phyloP scores from a whole-genome alignment of 129 eudicot species.

The Sambucus nigra region DNA sequence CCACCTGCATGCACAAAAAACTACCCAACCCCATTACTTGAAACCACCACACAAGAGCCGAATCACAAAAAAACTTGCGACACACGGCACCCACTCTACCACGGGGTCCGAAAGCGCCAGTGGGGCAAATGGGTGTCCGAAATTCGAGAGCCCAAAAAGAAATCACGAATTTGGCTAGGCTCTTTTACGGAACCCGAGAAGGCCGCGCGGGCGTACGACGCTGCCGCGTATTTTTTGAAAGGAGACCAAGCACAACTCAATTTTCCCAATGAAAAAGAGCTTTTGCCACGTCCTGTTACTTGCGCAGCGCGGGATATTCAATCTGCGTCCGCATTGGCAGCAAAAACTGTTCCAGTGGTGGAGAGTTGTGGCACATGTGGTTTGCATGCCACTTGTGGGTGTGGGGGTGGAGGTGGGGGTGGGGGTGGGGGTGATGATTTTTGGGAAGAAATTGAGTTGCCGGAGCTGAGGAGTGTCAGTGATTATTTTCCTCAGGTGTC shows the following conservation, averaged over 20 bases:
- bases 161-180: constrained; percentile 41
- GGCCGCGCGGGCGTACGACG: constrained; percentile 55
- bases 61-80: constrained; percentile 5
- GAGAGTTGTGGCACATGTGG: constrained; percentile 2
- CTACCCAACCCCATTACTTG: constrained; percentile 5
- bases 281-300: constrained; percentile 38
- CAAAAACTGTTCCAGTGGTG: constrained; percentile 17
- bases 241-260: constrained; percentile 45
- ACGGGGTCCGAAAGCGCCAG: constrained; percentile 33
- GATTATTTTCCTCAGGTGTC: constrained; percentile 10
- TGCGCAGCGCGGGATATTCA: constrained; percentile 45
- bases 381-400: no score
- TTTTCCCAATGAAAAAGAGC: constrained; percentile 42
- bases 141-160: constrained; percentile 39
- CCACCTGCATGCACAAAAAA: constrained; percentile 12
- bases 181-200: constrained; percentile 42
- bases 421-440: constrained; percentile 29
- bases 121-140: constrained; percentile 60
- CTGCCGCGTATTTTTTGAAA: constrained; percentile 35
- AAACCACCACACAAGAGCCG: neutral
- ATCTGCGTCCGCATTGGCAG: constrained; percentile 63
- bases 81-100: constrained; percentile 37
- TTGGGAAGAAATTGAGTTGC: constrained; percentile 47
- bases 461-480: constrained; percentile 24
- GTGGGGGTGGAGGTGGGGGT: no score